These are phyloP conservation scores for Pseudozyma thailandica DNA, from an alignment of 1,284 basidiomycete species.

Conservation along the genomic window DNA sequence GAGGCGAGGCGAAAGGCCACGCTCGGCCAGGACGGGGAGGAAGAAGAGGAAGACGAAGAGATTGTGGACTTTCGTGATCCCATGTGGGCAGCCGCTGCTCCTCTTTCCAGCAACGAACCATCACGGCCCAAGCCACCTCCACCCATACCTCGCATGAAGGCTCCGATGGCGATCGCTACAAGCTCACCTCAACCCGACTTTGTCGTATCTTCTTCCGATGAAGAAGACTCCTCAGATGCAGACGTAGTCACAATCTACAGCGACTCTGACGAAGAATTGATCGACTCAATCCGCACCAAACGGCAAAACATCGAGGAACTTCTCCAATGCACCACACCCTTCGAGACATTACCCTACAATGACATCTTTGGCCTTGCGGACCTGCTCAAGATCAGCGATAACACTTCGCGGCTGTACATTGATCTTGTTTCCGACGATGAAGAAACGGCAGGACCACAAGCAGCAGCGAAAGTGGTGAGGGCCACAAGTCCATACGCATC, in stretches of 20 bases:
- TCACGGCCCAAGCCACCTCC: not conserved
- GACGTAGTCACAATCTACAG: conserved; percentile 35
- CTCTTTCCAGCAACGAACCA: not conserved
- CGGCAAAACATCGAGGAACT: conserved; percentile 46
- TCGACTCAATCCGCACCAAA: conserved; percentile 28
- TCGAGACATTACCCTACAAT: conserved; percentile 45
- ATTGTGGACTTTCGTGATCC: conserved; percentile 47
- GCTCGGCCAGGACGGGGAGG: conserved; percentile 13
- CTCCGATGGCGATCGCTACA: not conserved
- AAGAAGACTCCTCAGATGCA: conserved; percentile 28
- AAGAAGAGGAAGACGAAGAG: conserved; percentile 27
- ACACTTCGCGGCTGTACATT: conserved; percentile 26
- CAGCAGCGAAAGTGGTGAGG: not conserved
- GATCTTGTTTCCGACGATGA: conserved; percentile 45
- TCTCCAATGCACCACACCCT: conserved; percentile 30
- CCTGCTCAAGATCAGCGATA: conserved; percentile 25
- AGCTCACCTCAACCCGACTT: conserved; percentile 1
- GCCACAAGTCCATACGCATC: conserved; percentile 9
- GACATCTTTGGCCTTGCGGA: conserved; percentile 43
- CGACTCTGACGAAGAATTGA: conserved; percentile 42
- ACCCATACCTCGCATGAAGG: not conserved
- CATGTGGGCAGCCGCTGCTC: conserved; percentile 4
- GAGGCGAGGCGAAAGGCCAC: conserved; percentile 43
- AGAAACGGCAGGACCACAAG: not conserved
- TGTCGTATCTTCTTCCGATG: conserved; percentile 16